Conservation (phyloP, 768 basidiomycete species). For the Pisolithus microcarpus region DNA sequence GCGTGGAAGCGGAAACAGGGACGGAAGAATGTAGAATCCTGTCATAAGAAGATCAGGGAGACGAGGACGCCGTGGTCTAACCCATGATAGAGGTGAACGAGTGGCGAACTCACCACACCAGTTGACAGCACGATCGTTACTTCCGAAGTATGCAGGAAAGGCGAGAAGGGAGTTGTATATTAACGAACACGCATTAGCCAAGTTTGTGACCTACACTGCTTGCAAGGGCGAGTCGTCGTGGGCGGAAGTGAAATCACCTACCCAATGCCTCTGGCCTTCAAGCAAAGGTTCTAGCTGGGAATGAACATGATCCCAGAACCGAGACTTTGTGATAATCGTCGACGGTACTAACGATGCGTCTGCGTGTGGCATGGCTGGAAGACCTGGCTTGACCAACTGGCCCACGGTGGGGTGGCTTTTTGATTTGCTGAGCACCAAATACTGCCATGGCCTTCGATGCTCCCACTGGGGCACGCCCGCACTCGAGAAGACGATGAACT, state of each 20-base stretch:
- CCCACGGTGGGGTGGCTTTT: background rate
- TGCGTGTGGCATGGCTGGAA: constrained; percentile 66
- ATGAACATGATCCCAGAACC: constrained; percentile 77
- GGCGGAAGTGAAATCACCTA: background rate
- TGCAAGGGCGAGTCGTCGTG: constrained; percentile 1
- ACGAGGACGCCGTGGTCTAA: background rate
- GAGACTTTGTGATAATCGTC: constrained; percentile 59
- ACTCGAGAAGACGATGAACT: constrained; percentile 17
- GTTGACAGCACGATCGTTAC: constrained; percentile 62
- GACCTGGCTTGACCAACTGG: no score
- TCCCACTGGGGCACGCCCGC: constrained; percentile 19
- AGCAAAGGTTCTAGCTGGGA: constrained; percentile 56
- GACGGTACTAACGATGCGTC: constrained; percentile 69
- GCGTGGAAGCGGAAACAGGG: constrained; percentile 49
- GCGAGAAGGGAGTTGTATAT: constrained; percentile 72
- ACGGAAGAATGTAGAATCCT: constrained; percentile 83
- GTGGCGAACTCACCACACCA: constrained; percentile 76
- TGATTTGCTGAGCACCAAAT: constrained; percentile 2
- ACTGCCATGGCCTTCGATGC: background rate
- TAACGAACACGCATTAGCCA: constrained; percentile 76
- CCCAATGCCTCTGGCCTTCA: constrained; percentile 33
- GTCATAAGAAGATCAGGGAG: constrained; percentile 4
- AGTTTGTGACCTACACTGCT: constrained; percentile 63
- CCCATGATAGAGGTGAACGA: background rate
- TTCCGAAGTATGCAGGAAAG: constrained; percentile 59